Base-by-base conservation (phyloP, 495 filamentous ascomycete genomes). In the Penicillium desertorum region DNA sequence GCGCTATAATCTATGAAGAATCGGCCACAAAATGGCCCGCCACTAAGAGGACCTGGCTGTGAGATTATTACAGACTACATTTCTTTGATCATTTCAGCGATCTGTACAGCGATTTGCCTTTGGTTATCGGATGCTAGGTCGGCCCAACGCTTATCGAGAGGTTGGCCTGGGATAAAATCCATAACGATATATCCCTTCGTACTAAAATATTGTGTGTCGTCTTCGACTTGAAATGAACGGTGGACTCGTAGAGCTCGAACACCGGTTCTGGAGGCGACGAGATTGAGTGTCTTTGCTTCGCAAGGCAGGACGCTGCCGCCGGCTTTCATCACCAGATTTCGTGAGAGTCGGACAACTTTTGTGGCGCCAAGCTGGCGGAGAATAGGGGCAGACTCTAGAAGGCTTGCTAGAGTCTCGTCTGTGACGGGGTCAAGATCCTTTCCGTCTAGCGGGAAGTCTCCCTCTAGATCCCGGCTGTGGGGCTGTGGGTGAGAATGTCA, bases 171-270 rank as follows among this genome's bases (percentile, higher is more conserved):
- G 53, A 73, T 59, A 58, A 60, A 73, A 59, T 73, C 65, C 65
- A 74, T 72, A n/a, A 71, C 54, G 58, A 74, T 62, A 54, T 67
- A 72, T 6, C 67, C 59, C 34, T 25, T 57, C 12, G 52, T 73
- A 7, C 62, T 62, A 54, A 63, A 64, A 25, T 65, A 70, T 39
- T 68, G 46, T 5, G 59, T 63, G 4, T 65, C 62, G 44, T 64
- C 57, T 34, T 46, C 27, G 32, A 65, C 7, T 20, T 63, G 51
- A 32, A 67, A 58, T 43, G 60, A 41, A 8, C 64, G 59, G 55
- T 67, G 42, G 49, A 70, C 59, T 44, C 58, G 42, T 39, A 64
- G 64, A 16, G 19, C 58, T 54, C 56, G 59, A 36, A 64, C 60
- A 19, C 20, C 41, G 37, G 60, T 17, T 45, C 19, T 59, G 11